Conservation (phyloP, 495 filamentous ascomycete genomes). For the Cercophora newfieldiana region DNA sequence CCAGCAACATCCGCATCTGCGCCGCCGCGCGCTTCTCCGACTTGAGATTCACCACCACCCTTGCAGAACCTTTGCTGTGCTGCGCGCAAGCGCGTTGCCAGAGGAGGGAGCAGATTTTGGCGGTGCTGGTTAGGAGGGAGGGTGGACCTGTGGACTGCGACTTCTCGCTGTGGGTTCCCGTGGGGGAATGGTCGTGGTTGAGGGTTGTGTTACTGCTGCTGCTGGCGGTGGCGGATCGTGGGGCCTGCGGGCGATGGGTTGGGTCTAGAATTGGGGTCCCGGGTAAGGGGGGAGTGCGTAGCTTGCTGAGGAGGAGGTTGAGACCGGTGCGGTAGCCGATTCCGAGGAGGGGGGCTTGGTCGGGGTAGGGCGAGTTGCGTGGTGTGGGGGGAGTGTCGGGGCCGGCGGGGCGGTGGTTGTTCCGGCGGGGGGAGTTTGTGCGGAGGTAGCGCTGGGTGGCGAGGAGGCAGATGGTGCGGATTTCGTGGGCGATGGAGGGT, state of each 20-base stretch:
- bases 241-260: not conserved
- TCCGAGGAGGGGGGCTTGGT: not conserved
- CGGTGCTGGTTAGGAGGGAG: conserved; percentile 31
- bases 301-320: not conserved
- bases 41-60: conserved; percentile 19
- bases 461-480: not conserved
- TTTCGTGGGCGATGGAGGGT: not conserved
- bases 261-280: not conserved
- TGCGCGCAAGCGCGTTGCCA: conserved; percentile 22
- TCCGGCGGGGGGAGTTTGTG: not conserved
- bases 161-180: not conserved
- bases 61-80: conserved; percentile 17
- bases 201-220: too few relatives aligned
- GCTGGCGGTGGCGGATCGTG: conserved; percentile 5
- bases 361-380: not conserved
- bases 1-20: conserved; percentile 27
- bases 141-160: not conserved
- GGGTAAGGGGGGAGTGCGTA: not conserved
- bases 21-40: conserved; percentile 24
- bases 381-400: not conserved
- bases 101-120: conserved; percentile 32
- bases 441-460: not conserved
- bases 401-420: too few relatives aligned
- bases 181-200: not conserved
- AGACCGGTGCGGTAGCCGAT: not conserved